Percentiles rank a stretch among this genome's conserved stretches.
phyloP scores from a whole-genome alignment of 2,329 filamentous ascomycete species.

The Ascomycota sp. region DNA sequence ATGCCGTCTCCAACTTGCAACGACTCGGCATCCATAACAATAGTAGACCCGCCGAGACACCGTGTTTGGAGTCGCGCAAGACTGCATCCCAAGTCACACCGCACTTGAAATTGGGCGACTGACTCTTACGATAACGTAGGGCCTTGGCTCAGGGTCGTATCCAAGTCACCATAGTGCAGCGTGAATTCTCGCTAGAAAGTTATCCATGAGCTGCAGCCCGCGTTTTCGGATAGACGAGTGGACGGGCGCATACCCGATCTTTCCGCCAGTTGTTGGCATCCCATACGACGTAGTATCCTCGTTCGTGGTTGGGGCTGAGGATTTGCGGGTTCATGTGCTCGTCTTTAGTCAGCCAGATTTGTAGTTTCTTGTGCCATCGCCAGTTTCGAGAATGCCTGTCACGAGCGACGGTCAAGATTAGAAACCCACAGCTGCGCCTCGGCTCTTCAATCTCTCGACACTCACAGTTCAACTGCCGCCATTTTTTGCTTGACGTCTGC shows the following conservation, averaged over 20 bases:
- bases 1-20: slow-evolving; percentile 11
- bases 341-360: slow-evolving; percentile 48
- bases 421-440: too few species aligned
- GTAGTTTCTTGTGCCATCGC: slow-evolving; percentile 48
- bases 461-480: slow-evolving; percentile 43
- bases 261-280: slow-evolving; percentile 41
- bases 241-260: slow-evolving; percentile 30
- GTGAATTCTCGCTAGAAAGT: slow-evolving; percentile 44
- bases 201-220: too few species aligned
- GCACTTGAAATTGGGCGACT: too few species aligned
- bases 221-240: slow-evolving; percentile 2
- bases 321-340: slow-evolving; percentile 42
- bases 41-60: slow-evolving; percentile 5
- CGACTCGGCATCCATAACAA: slow-evolving; percentile 12
- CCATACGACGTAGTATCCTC: slow-evolving; percentile 48
- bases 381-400: slow-evolving; percentile 42
- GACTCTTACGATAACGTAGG: slow-evolving; percentile 11
- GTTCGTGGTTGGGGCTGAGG: slow-evolving; percentile 36
- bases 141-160: slow-evolving; percentile 21
- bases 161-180: slow-evolving; percentile 40
- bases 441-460: too few species aligned
- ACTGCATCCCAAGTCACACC: neutral
- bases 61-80: slow-evolving; percentile 2
- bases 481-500: slow-evolving; percentile 41
- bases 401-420: slow-evolving; percentile 1